phyloP scores from a whole-genome alignment of 1,139 yeast species.

The Debaryomycetaceae sp. region DNA sequence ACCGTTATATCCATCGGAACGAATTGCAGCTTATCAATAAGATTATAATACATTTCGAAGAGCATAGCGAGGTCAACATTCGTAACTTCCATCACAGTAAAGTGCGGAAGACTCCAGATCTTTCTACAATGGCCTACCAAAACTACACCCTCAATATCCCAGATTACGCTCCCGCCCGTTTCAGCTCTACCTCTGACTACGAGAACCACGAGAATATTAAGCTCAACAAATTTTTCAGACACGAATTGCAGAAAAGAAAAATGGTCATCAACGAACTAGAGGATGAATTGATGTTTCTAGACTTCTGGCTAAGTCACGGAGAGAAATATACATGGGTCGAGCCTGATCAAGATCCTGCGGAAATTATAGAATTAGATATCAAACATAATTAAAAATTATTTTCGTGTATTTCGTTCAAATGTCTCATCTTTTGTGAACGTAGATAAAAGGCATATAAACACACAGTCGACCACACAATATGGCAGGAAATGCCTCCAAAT shows the following conservation, averaged over 20 bases:
- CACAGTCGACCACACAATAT: conserved; percentile 2
- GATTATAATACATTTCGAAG: conserved; percentile 38
- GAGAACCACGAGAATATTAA: conserved; percentile 10
- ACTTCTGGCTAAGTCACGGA: conserved; percentile 36
- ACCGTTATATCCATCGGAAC: conserved; percentile 23
- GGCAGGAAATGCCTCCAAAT: conserved; percentile 4
- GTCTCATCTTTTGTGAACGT: not conserved
- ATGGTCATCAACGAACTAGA: conserved; percentile 32
- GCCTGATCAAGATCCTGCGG: conserved; percentile 50
- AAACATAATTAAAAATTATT: conserved; percentile 1
- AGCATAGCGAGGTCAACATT: conserved; percentile 37
- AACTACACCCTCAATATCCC: conserved; percentile 31
- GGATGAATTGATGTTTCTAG: conserved; percentile 36
- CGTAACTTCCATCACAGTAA: conserved; percentile 36
- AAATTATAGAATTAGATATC: conserved; percentile 15
- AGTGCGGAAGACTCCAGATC: conserved; percentile 20
- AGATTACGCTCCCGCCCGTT: conserved; percentile 1
- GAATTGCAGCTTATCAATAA: conserved; percentile 29
- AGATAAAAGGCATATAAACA: not conserved
- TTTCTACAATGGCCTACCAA: conserved; percentile 17
- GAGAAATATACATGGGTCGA: conserved; percentile 44
- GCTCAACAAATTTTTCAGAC: conserved; percentile 20
- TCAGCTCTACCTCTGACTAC: conserved; percentile 1
- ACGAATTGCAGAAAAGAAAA: conserved; percentile 25
- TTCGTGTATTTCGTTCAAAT: not conserved